phyloP scores from a whole-genome alignment of 352 stramenopile genomes.

The Vaucheria bursata region DNA sequence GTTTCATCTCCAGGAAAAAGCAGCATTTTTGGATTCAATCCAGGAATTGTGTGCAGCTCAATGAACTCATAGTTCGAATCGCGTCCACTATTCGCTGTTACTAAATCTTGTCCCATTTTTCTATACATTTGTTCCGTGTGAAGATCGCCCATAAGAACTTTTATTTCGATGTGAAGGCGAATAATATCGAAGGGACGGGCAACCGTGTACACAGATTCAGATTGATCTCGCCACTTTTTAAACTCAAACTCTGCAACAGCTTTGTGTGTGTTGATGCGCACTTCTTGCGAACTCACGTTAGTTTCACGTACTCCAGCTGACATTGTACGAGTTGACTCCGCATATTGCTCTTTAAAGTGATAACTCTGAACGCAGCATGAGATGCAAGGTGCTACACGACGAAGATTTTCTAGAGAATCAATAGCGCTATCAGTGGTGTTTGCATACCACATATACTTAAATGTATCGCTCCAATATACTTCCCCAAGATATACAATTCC shows the following conservation, averaged over 20 bases:
- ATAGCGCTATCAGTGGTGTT: background rate
- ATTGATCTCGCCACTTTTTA: background rate
- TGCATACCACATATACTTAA: conserved; percentile 5
- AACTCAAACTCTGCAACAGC: background rate
- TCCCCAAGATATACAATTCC: background rate
- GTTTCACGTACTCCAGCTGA: background rate
- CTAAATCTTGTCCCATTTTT: background rate
- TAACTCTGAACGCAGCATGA: background rate
- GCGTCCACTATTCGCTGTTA: background rate
- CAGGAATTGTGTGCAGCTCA: background rate
- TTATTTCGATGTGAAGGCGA: background rate
- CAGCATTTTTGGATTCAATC: background rate
- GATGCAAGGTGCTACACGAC: background rate
- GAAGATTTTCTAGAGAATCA: background rate
- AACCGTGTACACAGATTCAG: background rate
- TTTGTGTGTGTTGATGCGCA: background rate
- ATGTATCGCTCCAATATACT: background rate
- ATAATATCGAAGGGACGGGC: conserved; percentile 2
- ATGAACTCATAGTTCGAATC: background rate
- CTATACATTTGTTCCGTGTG: background rate
- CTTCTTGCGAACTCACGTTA: background rate
- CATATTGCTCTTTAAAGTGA: background rate
- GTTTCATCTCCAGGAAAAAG: background rate
- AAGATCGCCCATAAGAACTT: background rate
- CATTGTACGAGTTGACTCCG: background rate